These are phyloP conservation scores for Metschnikowia peoriensis DNA, from an alignment of 805 yeast species.

Conservation along the genomic window DNA sequence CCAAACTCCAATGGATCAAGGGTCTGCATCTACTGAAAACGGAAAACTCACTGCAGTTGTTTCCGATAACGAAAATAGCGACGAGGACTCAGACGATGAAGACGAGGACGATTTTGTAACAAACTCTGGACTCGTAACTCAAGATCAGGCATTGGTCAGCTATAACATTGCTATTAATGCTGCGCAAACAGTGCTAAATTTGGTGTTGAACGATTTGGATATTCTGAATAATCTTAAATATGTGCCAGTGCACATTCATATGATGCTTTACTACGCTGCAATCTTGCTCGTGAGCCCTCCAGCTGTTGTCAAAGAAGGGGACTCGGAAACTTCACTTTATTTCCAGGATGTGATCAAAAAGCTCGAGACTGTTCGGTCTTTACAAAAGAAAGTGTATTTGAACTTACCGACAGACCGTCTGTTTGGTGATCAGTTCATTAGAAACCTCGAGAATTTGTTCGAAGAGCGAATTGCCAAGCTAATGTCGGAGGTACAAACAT, in stretches of 20 bases:
- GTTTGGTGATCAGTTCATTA: conserved; percentile 46
- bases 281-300: conserved; percentile 53
- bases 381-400: conserved; percentile 40
- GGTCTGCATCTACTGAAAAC: neutral
- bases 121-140: conserved; percentile 31
- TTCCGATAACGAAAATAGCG: conserved; percentile 17
- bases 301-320: conserved; percentile 16
- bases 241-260: conserved; percentile 71
- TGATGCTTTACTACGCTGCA: conserved; percentile 69
- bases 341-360: conserved; percentile 32
- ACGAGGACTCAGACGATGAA: neutral
- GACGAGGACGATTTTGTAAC: conserved; percentile 28
- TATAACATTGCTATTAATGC: conserved; percentile 58
- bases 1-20: neutral
- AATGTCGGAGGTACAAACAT: conserved; percentile 18
- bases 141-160: conserved; percentile 34
- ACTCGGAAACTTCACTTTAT: conserved; percentile 15
- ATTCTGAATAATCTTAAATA: conserved; percentile 54
- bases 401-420: conserved; percentile 53
- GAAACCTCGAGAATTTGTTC: conserved; percentile 31
- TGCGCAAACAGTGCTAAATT: conserved; percentile 59
- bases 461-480: conserved; percentile 26
- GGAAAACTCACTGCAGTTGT: conserved; percentile 8
- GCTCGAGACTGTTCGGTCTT: conserved; percentile 41
- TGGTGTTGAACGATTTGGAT: conserved; percentile 59